Evolutionary conservation across 805 yeast genomes (phyloP).

Genomic region (Lachancea lanzarotensis): DNA sequence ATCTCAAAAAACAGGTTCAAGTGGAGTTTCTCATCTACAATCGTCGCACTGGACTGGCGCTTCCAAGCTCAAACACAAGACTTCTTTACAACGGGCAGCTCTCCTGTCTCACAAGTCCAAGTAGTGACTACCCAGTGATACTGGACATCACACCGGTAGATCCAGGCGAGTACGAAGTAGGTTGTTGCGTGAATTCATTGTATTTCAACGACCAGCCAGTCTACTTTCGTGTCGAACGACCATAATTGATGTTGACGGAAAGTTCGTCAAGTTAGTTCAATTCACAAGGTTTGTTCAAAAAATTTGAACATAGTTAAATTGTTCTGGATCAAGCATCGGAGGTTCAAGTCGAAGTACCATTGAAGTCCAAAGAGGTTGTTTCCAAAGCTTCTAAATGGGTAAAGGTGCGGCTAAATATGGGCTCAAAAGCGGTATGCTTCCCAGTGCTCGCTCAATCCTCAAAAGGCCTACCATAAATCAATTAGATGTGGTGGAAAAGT

Average conservation of each 20-base stretch:
- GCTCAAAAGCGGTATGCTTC: constrained; percentile 74
- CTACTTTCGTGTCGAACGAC: constrained; percentile 8
- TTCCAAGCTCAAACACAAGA: constrained; percentile 41
- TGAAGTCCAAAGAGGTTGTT: not conserved
- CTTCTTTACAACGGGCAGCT: constrained; percentile 67
- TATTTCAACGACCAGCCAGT: constrained; percentile 7
- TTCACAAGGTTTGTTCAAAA: not conserved
- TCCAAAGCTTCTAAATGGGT: constrained; percentile 34
- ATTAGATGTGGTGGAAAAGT: constrained; percentile 32
- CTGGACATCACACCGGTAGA: constrained; percentile 58
- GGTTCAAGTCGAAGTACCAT: not conserved
- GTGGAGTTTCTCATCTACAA: constrained; percentile 18
- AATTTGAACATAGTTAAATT: not conserved
- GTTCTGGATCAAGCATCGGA: not conserved
- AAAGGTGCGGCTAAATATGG: constrained; percentile 43
- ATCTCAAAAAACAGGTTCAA: too few species aligned
- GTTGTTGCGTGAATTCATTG: constrained; percentile 26
- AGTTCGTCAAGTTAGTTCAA: not conserved
- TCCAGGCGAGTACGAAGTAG: constrained; percentile 79
- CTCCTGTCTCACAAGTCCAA: constrained; percentile 37
- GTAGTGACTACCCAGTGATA: constrained; percentile 39
- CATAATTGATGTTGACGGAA: not conserved
- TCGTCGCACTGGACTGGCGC: constrained; percentile 17
- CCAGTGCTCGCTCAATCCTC: constrained; percentile 68
- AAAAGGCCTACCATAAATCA: constrained; percentile 56